These are phyloP conservation scores for Santalum album DNA, from an alignment of 164 flowering plant species.

Conservation along the genomic window DNA sequence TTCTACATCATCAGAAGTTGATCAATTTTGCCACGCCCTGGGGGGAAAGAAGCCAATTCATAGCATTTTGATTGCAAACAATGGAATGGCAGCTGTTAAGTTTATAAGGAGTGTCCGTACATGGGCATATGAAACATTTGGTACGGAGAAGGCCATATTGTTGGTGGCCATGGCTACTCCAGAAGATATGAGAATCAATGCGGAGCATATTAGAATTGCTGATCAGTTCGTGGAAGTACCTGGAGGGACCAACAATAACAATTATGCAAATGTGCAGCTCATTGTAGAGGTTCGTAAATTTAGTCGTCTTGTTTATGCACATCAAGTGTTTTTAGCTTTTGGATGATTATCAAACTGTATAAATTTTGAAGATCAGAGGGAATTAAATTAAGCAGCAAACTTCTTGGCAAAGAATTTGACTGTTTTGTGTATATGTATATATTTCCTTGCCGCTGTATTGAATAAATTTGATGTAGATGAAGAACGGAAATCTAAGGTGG, in stretches of 20 bases:
- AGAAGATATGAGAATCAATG: constrained; percentile 98
- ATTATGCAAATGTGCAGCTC: constrained; percentile 99
- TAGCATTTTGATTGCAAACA: constrained; percentile 92
- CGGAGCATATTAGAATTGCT: constrained; percentile 96
- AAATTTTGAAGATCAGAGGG: not conserved
- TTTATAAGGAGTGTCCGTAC: constrained; percentile 92
- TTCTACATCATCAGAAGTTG: constrained; percentile 45
- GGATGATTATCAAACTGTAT: not conserved
- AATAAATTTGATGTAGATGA: too few species aligned
- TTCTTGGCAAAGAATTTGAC: not conserved
- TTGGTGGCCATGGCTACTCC: constrained; percentile 99
- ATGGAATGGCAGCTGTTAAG: constrained; percentile 99
- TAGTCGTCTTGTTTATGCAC: not conserved
- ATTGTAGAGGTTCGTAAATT: constrained; percentile 76
- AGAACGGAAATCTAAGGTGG: too few species aligned
- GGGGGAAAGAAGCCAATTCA: constrained; percentile 85
- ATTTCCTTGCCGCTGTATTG: too few species aligned
- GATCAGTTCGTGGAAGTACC: constrained; percentile 99
- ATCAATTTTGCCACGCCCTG: constrained; percentile 76
- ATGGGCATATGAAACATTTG: constrained; percentile 98
- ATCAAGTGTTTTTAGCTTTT: not conserved
- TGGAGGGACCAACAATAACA: constrained; percentile 97
- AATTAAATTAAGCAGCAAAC: too few species aligned
- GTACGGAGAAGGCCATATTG: constrained; percentile 87
- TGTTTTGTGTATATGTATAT: too few species aligned